Evolutionary conservation across 192 early-diverging fungal genomes (phyloP).

Genomic region (Backusella westeae): DNA sequence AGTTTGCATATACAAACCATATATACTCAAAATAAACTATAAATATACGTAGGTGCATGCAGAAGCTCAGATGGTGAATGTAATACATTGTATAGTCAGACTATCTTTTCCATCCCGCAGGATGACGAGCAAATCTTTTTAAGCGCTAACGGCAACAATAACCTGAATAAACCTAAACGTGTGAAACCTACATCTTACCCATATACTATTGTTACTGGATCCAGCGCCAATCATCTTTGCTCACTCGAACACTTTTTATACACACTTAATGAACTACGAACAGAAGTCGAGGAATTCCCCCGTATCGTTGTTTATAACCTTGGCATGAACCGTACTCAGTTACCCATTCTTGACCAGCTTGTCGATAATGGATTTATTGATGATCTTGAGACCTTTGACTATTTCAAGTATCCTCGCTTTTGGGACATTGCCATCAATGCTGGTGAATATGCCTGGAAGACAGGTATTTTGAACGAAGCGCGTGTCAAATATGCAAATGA

Average conservation of each 20-base stretch:
- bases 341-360: conserved; percentile 41
- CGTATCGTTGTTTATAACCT: conserved; percentile 53
- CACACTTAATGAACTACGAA: conserved; percentile 37
- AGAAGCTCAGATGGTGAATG: neutral
- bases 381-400: conserved; percentile 46
- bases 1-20: neutral
- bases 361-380: conserved; percentile 41
- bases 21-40: neutral
- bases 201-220: conserved; percentile 50
- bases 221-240: conserved; percentile 54
- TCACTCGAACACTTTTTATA: conserved; percentile 51
- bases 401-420: conserved; percentile 43
- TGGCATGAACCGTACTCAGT: conserved; percentile 43
- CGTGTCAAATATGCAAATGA: conserved; percentile 30
- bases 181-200: conserved; percentile 15
- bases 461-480: conserved; percentile 50
- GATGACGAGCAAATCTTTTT: neutral
- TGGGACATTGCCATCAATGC: conserved; percentile 47
- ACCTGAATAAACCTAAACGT: neutral
- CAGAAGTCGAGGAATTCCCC: conserved; percentile 33
- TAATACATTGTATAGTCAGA: neutral
- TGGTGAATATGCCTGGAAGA: conserved; percentile 59
- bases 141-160: neutral
- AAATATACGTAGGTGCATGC: neutral
- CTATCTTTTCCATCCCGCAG: neutral